Percentiles rank a stretch among this genome's conserved stretches.
These are phyloP conservation scores for Ramalina intermedia DNA, from an alignment of 495 filamentous ascomycete species.

Conservation along the genomic window DNA sequence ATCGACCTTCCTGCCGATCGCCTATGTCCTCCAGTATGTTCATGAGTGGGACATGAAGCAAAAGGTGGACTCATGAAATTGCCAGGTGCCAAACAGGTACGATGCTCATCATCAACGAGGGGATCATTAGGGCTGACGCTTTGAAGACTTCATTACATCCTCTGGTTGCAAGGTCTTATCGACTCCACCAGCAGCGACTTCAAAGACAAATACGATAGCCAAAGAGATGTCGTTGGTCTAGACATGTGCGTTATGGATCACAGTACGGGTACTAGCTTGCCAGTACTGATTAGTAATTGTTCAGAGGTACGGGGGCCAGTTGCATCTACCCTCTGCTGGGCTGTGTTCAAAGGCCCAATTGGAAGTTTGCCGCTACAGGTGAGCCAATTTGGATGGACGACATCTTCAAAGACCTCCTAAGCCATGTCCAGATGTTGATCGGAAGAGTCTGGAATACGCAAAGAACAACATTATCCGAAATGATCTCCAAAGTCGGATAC, in stretches of 20 bases:
- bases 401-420: background rate
- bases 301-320: constrained; percentile 71
- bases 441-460: constrained; percentile 50
- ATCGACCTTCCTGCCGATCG: constrained; percentile 62
- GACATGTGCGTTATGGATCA: constrained; percentile 44
- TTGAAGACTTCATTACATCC: constrained; percentile 65
- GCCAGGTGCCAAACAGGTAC: constrained; percentile 53
- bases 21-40: constrained; percentile 73
- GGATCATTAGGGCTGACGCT: background rate
- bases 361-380: constrained; percentile 65
- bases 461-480: constrained; percentile 49
- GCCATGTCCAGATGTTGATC: constrained; percentile 53
- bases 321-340: constrained; percentile 82
- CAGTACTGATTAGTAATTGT: background rate
- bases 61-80: background rate
- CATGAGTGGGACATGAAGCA: background rate
- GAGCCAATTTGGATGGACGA: background rate
- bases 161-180: constrained; percentile 77
- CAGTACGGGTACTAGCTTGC: too few species aligned
- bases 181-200: constrained; percentile 50
- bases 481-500: constrained; percentile 47
- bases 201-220: constrained; percentile 38
- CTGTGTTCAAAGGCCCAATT: constrained; percentile 48
- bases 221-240: constrained; percentile 50
- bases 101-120: background rate